Base-by-base conservation (phyloP, 768 basidiomycete species). In the Hygrocybe coccinea region DNA sequence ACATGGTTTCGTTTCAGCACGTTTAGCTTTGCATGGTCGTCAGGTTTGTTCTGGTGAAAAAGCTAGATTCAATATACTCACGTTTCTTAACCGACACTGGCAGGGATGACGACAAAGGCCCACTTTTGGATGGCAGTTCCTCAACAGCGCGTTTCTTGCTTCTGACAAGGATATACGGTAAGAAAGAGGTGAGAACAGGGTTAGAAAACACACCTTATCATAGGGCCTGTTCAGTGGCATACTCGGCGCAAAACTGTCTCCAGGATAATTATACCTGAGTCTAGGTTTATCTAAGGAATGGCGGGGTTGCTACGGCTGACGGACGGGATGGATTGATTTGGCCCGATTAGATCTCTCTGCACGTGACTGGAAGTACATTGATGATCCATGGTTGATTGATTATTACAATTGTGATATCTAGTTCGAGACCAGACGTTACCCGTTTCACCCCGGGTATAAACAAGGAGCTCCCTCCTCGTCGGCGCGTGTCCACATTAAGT, bases 1-100 rank as follows among this genome's bases (percentile, higher is more conserved):
- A 64, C 89, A 92, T 56, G 74, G 74, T 55, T 83, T 76, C 2
- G 87, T 91, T 65, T 90, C 88, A 15, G 85, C 88, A 43, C 85
- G 81, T 66, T 83, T 87, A 3, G 77, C 87, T 89, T 55, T 50
- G 48, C 14, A 50, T 39, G 43, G 21, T 37, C 22, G 29, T 17
- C 15, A 25, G 36, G n/a, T 9, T 45, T 19, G 35, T 35, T 38
- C 29, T 11, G 39, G 19, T n/a, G 29, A 19, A 15, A 38, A 34
- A 17, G 17, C 43, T 60, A 55, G 35, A 48, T 24, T 49, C 17
- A 49, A 36, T 15, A 10, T 22, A 69, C 79, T 60, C 63, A 80
- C 81, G 68, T 74, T 80, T 79, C 73, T 82, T 84, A 15, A 70
- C 64, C 35, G 71, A 69, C 15, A 72, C 69, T 56, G 72, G 65